Percentiles rank a stretch among this genome's conserved stretches.
Conservation (phyloP, 257 asterid genomes). For the Mitragyna speciosa region DNA sequence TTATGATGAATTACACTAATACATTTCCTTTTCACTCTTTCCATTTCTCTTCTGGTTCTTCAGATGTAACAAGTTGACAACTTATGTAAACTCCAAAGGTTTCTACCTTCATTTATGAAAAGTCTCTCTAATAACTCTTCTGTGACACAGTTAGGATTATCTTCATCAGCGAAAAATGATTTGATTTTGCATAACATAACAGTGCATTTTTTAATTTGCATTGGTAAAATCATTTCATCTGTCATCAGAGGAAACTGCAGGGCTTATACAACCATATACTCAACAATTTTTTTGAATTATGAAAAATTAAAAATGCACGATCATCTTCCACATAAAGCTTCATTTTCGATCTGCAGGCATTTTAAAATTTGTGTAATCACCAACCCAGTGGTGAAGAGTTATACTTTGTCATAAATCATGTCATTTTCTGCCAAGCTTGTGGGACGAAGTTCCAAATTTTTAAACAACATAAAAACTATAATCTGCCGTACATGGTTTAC, state of each 20-base stretch:
- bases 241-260: background rate
- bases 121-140: too few relatives aligned
- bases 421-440: background rate
- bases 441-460: background rate
- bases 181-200: too few relatives aligned
- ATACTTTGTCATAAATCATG: background rate
- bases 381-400: background rate
- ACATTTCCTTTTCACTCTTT: too few relatives aligned
- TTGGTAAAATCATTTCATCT: background rate
- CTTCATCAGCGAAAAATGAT: background rate
- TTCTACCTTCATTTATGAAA: too few relatives aligned
- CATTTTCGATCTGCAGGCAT: background rate
- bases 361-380: background rate
- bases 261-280: too few relatives aligned
- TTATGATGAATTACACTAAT: too few relatives aligned
- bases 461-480: background rate
- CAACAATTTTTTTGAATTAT: background rate
- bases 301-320: background rate
- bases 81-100: too few relatives aligned
- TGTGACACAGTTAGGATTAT: background rate
- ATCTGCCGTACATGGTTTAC: background rate
- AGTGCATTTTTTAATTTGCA: too few relatives aligned
- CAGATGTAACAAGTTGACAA: too few relatives aligned
- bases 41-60: too few relatives aligned
- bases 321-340: too few relatives aligned